Conservation (phyloP, 2,329 filamentous ascomycete species). For the Hirsutella rhossiliensis region DNA sequence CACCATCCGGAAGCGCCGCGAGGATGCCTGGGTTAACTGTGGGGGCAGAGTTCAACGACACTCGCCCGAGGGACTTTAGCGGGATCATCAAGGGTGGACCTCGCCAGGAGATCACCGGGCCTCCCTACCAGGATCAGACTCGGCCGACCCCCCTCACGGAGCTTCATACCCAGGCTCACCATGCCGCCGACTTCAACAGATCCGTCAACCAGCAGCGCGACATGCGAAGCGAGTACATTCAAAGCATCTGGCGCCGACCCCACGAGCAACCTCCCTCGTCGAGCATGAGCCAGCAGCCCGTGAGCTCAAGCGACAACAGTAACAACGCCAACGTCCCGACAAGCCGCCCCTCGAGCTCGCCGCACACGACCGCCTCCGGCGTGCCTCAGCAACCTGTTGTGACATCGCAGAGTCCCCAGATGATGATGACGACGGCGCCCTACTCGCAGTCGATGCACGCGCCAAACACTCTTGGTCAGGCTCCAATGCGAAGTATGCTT, state of each 20-base stretch:
- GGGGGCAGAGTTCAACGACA: conserved; percentile 65
- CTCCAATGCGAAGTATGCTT: conserved; percentile 51
- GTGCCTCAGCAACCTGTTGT: conserved; percentile 45
- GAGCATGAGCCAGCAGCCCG: conserved; percentile 33
- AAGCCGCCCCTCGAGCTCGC: conserved; percentile 43
- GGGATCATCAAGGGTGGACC: conserved; percentile 66
- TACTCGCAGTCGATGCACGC: conserved; percentile 63
- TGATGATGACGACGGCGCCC: conserved; percentile 52
- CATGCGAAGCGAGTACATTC: conserved; percentile 67
- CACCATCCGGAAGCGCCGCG: conserved; percentile 47
- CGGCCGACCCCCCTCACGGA: conserved; percentile 66
- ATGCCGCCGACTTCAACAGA: conserved; percentile 86
- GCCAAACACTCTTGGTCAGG: conserved; percentile 47
- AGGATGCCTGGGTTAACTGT: conserved; percentile 78
- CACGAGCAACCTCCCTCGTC: conserved; percentile 58
- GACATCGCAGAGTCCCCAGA: conserved; percentile 51
- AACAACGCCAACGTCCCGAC: conserved; percentile 24
- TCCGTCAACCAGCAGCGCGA: conserved; percentile 68
- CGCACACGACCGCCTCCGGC: conserved; percentile 41
- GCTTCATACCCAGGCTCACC: conserved; percentile 73
- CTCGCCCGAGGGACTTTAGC: conserved; percentile 69
- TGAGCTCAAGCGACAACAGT: conserved; percentile 26
- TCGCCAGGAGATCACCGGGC: conserved; percentile 79
- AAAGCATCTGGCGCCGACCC: conserved; percentile 69
- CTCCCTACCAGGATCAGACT: conserved; percentile 77